Evolutionary conservation across 2,329 filamentous ascomycete genomes (phyloP).

Genomic region (Fusarium proliferatum): DNA sequence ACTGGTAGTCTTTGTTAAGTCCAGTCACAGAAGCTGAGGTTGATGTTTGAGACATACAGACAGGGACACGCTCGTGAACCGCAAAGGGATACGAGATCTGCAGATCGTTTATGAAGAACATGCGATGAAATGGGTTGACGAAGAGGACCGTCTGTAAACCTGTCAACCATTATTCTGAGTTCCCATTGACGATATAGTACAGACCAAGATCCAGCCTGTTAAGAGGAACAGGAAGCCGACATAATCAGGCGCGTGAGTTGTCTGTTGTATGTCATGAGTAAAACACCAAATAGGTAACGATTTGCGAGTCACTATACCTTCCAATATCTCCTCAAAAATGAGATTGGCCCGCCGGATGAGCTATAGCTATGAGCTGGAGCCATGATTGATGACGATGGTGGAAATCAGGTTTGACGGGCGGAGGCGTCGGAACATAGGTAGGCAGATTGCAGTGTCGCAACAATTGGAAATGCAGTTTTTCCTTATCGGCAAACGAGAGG

Average conservation of each 20-base stretch:
- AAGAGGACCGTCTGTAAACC: conserved; percentile 46
- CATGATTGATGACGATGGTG: conserved; percentile 36
- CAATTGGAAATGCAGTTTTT: neutral
- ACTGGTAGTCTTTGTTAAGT: conserved; percentile 51
- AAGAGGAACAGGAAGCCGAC: conserved; percentile 79
- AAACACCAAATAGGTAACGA: too few relatives aligned
- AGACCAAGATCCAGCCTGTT: conserved; percentile 71
- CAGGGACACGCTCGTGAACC: conserved; percentile 82
- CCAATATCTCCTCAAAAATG: conserved; percentile 58
- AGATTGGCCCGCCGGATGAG: conserved; percentile 37
- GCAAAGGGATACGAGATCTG: conserved; percentile 89
- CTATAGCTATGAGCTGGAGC: conserved; percentile 38
- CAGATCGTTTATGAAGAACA: conserved; percentile 90
- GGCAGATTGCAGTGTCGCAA: neutral
- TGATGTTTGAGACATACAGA: conserved; percentile 64
- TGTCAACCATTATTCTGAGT: neutral
- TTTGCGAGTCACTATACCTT: conserved; percentile 49
- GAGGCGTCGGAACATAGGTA: conserved; percentile 25
- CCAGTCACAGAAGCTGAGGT: neutral
- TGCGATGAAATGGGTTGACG: conserved; percentile 88
- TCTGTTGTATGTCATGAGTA: conserved; percentile 55
- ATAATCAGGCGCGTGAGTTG: conserved; percentile 90
- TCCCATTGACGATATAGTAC: conserved; percentile 30
- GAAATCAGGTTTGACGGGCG: neutral
- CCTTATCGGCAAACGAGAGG: neutral